phyloP scores from a whole-genome alignment of 768 basidiomycete genomes.

The Psilocybe azurescens region DNA sequence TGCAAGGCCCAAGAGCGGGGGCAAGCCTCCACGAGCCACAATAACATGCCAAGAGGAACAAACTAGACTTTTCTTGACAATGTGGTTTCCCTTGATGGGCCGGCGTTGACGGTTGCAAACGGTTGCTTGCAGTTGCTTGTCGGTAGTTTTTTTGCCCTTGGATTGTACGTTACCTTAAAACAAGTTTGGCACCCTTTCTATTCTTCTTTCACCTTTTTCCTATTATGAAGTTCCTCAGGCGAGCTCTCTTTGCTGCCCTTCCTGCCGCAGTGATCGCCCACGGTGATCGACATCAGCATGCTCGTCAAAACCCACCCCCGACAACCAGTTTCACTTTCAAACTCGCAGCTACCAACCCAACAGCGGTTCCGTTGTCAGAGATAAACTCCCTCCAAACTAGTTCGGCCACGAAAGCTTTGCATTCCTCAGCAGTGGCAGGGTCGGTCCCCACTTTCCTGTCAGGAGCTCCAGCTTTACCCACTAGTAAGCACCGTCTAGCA shows the following conservation, averaged over 20 bases:
- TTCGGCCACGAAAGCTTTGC: slow-evolving; percentile 49
- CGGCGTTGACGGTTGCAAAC: not conserved
- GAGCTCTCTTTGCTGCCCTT: slow-evolving; percentile 39
- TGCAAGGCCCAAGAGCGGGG: too few relatives aligned
- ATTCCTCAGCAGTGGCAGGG: slow-evolving; percentile 53
- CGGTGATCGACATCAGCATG: slow-evolving; percentile 26
- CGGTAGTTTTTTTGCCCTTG: not conserved
- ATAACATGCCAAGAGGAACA: not conserved
- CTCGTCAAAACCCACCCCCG: slow-evolving; percentile 28
- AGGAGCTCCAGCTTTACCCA: slow-evolving; percentile 64
- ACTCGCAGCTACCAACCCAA: slow-evolving; percentile 55
- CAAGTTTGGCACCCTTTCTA: slow-evolving; percentile 3
- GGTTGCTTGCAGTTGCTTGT: not conserved
- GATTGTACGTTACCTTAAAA: not conserved
- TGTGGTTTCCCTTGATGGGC: not conserved
- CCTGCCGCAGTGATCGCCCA: slow-evolving; percentile 48
- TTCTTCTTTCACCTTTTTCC: slow-evolving; percentile 18
- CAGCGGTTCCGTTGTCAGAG: slow-evolving; percentile 58
- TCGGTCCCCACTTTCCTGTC: slow-evolving; percentile 53
- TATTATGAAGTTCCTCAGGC: slow-evolving; percentile 39
- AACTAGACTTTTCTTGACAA: not conserved
- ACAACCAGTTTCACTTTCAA: slow-evolving; percentile 6
- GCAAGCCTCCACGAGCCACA: too few relatives aligned
- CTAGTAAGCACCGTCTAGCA: slow-evolving; percentile 40
- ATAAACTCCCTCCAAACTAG: slow-evolving; percentile 51